Percentiles rank a stretch among this genome's conserved stretches.
phyloP scores from a whole-genome alignment of 306 rosid genomes.

The Quercus wislizeni region DNA sequence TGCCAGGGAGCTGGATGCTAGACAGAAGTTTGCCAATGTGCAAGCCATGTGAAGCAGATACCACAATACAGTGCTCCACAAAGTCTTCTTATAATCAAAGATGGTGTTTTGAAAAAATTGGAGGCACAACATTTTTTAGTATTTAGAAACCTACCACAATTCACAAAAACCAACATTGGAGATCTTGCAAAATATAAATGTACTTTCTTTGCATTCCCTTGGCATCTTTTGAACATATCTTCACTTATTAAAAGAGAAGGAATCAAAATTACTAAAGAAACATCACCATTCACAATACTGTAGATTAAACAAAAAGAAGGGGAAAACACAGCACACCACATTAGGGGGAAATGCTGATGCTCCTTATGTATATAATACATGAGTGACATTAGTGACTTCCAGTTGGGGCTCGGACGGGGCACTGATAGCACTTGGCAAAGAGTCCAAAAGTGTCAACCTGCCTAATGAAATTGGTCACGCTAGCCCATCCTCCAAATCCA shows the following conservation, averaged over 20 bases:
- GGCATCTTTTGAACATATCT: constrained; percentile 13
- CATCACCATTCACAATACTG: constrained; percentile 30
- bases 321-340: constrained; percentile 33
- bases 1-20: constrained; percentile 4
- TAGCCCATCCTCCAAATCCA: constrained; percentile 98
- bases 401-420: constrained; percentile 37
- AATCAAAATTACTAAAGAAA: constrained; percentile 29
- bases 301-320: constrained; percentile 24
- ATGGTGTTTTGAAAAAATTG: background rate
- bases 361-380: constrained; percentile 25
- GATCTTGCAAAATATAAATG: background rate
- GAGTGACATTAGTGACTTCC: constrained; percentile 39
- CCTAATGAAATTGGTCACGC: constrained; percentile 80
- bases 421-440: constrained; percentile 91
- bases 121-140: background rate
- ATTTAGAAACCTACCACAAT: background rate
- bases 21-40: background rate
- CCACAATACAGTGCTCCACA: background rate
- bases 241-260: constrained; percentile 13
- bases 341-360: constrained; percentile 28
- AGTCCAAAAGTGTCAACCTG: constrained; percentile 85
- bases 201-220: background rate
- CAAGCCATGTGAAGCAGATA: constrained; percentile 12
- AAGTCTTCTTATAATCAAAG: background rate
- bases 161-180: constrained; percentile 1